phyloP scores from a whole-genome alignment of 2,329 filamentous ascomycete species.

The Lizonia empirigonia region DNA sequence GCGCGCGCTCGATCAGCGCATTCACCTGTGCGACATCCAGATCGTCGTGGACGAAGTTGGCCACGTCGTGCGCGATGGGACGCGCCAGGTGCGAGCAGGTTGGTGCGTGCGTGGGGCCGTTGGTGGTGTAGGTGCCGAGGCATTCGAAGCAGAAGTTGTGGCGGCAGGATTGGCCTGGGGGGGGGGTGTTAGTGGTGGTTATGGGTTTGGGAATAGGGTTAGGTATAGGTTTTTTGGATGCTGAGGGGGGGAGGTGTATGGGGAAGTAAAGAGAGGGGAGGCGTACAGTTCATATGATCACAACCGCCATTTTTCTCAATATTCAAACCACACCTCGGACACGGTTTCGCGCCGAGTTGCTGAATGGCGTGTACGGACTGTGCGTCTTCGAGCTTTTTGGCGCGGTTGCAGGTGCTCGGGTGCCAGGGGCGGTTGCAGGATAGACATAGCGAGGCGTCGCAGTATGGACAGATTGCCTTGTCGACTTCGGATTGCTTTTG shows the following conservation, averaged over 20 bases:
- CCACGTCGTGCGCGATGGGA: constrained; percentile 17
- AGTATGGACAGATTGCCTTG: constrained; percentile 34
- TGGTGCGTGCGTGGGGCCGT: constrained; percentile 5
- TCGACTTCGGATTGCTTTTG: not conserved
- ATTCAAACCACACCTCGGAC: constrained; percentile 32
- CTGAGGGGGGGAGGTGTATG: not conserved
- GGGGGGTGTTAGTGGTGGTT: not conserved
- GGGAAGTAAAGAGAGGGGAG: not conserved
- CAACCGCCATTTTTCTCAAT: constrained; percentile 38
- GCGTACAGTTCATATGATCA: constrained; percentile 35
- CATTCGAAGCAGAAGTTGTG: constrained; percentile 34
- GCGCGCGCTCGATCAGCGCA: constrained; percentile 6
- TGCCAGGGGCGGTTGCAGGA: constrained; percentile 33
- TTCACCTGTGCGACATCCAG: constrained; percentile 14
- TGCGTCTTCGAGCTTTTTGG: constrained; percentile 24
- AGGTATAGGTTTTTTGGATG: too few species aligned
- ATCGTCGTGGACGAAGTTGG: constrained; percentile 17
- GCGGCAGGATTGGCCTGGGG: constrained; percentile 18
- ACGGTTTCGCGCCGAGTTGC: constrained; percentile 33
- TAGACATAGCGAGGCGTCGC: constrained; percentile 24
- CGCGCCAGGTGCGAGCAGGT: constrained; percentile 18
- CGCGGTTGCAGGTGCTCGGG: constrained; percentile 20
- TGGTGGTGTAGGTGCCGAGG: constrained; percentile 11
- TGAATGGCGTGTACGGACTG: constrained; percentile 23
- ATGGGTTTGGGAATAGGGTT: too few species aligned